These are phyloP conservation scores for Castanopsis chinensis DNA, from an alignment of 306 rosid genomes.

Conservation along the genomic window DNA sequence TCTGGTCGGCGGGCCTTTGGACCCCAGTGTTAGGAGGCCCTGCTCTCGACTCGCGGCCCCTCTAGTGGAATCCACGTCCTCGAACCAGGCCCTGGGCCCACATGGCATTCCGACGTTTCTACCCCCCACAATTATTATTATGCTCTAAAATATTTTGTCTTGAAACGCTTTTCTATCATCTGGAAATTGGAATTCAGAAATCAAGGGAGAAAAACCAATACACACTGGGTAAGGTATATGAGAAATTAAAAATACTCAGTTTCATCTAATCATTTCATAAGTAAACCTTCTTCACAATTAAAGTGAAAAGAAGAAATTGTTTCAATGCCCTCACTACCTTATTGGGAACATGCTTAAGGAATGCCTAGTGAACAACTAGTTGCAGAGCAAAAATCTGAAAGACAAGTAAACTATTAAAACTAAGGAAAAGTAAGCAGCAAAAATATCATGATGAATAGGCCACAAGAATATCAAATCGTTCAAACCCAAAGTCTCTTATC, in stretches of 20 bases:
- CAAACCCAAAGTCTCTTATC: not conserved
- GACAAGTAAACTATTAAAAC: slow-evolving; percentile 13
- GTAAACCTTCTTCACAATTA: not conserved
- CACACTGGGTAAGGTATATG: not conserved
- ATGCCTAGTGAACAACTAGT: slow-evolving; percentile 94
- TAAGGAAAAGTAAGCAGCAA: slow-evolving; percentile 13
- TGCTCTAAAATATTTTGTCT: slow-evolving; percentile 84
- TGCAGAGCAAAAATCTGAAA: slow-evolving; percentile 82
- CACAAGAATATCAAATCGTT: not conserved
- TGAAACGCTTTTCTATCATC: slow-evolving; percentile 88
- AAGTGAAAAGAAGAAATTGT: slow-evolving; percentile 3
- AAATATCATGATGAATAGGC: not conserved
- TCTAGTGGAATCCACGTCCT: too few relatives aligned
- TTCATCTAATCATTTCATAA: not conserved
- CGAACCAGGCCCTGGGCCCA: too few relatives aligned
- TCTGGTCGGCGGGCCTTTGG: too few relatives aligned
- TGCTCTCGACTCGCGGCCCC: too few relatives aligned
- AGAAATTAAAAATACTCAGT: not conserved
- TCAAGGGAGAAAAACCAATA: slow-evolving; percentile 10
- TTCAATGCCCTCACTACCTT: slow-evolving; percentile 54
- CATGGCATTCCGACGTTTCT: too few relatives aligned
- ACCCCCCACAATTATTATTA: too few relatives aligned
- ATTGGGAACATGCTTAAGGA: slow-evolving; percentile 70
- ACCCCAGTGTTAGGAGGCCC: too few relatives aligned
- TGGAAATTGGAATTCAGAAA: slow-evolving; percentile 48